Evolutionary conservation across 345 rosid species (phyloP).

Genomic region (Eucalyptus shirleyi): DNA sequence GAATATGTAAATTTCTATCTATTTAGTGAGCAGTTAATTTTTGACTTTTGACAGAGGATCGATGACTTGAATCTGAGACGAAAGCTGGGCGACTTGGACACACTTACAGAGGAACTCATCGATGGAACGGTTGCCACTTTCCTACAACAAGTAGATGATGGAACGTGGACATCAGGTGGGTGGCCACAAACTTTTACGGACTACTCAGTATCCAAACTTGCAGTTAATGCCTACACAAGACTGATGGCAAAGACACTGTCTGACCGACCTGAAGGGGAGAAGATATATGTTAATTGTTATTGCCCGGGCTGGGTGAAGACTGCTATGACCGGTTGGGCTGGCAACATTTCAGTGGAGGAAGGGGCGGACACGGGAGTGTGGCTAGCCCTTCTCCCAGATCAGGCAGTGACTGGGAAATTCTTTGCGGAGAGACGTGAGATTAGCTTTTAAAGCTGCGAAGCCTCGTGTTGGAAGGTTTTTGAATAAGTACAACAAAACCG

Average conservation of each 20-base stretch:
- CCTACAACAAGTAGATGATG: constrained; percentile 67
- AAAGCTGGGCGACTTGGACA: constrained; percentile 37
- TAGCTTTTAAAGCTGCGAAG: constrained; percentile 24
- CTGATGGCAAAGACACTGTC: constrained; percentile 45
- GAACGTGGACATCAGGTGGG: constrained; percentile 70
- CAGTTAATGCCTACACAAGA: constrained; percentile 70
- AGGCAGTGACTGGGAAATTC: constrained; percentile 64
- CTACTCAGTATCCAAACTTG: constrained; percentile 85
- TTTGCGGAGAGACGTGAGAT: constrained; percentile 93
- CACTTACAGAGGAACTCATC: constrained; percentile 53
- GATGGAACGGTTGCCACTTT: constrained; percentile 50
- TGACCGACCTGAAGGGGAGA: constrained; percentile 60
- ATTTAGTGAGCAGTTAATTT: not conserved
- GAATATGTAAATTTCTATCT: not conserved
- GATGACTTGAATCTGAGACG: constrained; percentile 45
- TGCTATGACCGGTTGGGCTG: constrained; percentile 95
- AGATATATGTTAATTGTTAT: constrained; percentile 72
- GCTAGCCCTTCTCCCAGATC: constrained; percentile 82
- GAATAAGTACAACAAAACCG: not conserved
- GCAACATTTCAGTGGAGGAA: constrained; percentile 62
- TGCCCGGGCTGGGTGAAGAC: constrained; percentile 99
- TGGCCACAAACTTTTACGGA: constrained; percentile 86
- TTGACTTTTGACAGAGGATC: constrained; percentile 40
- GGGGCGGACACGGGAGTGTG: constrained; percentile 96
- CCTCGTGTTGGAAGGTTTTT: not conserved